Conservation (phyloP, 768 basidiomycete species). For the Podaxis sp. region DNA sequence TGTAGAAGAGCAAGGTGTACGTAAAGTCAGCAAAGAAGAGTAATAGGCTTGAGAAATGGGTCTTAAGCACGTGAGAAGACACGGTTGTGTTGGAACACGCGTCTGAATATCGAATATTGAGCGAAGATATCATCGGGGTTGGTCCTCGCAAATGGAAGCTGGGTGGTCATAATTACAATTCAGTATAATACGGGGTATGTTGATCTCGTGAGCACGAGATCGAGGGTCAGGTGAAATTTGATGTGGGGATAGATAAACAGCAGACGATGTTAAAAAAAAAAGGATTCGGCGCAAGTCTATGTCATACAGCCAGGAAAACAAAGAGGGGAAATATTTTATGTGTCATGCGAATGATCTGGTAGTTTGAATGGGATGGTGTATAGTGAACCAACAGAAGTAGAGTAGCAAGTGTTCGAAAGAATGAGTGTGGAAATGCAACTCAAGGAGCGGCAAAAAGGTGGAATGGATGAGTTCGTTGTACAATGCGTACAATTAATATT, state of each 20-base stretch:
- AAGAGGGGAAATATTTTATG: neutral
- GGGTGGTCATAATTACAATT: neutral
- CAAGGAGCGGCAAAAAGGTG: neutral
- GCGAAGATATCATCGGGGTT: neutral
- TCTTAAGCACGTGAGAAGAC: neutral
- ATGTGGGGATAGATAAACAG: neutral
- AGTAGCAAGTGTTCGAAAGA: neutral
- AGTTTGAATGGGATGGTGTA: neutral
- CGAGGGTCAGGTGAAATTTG: neutral
- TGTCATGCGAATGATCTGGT: neutral
- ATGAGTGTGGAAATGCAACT: neutral
- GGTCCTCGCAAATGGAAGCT: neutral
- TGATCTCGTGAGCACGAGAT: neutral
- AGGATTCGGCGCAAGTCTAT: conserved; percentile 6
- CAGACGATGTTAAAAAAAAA: neutral
- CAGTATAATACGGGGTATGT: neutral
- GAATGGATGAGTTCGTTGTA: conserved; percentile 1
- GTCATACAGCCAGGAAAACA: conserved; percentile 11
- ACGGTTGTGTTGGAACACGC: neutral
- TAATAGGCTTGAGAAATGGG: neutral
- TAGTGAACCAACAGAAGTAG: neutral
- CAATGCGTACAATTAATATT: conserved; percentile 12
- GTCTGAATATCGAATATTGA: neutral
- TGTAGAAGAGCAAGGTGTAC: neutral
- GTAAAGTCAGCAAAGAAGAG: neutral